Base-by-base conservation (phyloP, 805 yeast species). In the Kodamaea nitidulidarum region DNA sequence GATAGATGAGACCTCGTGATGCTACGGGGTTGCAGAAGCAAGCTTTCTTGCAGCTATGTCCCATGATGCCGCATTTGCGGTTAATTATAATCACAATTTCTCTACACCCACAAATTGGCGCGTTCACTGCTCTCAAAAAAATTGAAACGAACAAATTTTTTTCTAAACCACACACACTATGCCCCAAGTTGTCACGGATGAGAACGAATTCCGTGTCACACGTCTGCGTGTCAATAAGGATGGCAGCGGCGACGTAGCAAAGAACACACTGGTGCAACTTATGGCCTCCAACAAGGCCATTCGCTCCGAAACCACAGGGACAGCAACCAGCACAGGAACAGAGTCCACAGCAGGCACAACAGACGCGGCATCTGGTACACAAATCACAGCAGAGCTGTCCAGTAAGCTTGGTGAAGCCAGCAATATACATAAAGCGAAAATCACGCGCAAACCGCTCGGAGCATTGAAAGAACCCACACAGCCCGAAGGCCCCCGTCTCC, bases 381-480 rank as follows among this genome's bases (percentile, higher is more conserved):
- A 5, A 8, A 33, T 15, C n/a, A 15, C 27, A 9, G 32, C 20
- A 9, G 32, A 17, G 21, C 15, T 17, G 15, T 16, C 32, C n/a
- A 14, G 16, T 7, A 27, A 15, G 16, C 31, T 12, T 12, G 16
- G 17, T 8, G 31, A 27, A 4, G 32, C 12, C 14, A 30, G 10
- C 8, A 28, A 30, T 12, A 30, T 17, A 17, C 32, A 17, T 10
- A 55, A 61, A 26, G 63, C 71, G 1, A n/a, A 16, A 16, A 8
- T 15, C 4, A 7, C 6, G 16, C 32, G 32, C 21, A 55, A 61
- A 26, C 65, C 71, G 1, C 49, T 66, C 38, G 67, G 60, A 7
- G 67, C 65, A 7, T 67, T 60, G 39, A 42, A 44, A 15, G 61
- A 55, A 7, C 66, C 69, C 5, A 47, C 58, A 41, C 58, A 51